phyloP scores from a whole-genome alignment of 2,329 filamentous ascomycete genomes.

The Ophiostoma sp. region DNA sequence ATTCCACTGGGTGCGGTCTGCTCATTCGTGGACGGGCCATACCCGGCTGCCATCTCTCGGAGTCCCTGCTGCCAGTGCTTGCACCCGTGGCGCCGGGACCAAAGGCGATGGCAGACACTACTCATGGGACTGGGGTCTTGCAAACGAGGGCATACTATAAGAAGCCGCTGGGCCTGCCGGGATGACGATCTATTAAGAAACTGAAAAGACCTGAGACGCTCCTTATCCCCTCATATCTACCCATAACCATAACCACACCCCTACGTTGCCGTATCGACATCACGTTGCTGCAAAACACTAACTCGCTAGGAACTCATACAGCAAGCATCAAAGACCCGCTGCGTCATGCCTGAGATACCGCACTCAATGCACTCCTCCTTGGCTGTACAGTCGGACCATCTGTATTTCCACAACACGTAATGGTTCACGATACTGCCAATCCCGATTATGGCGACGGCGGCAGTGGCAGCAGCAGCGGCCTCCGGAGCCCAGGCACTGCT shows the following conservation, averaged over 20 bases:
- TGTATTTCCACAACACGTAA: conserved; percentile 13
- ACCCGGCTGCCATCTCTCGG: conserved; percentile 23
- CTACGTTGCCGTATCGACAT: background rate
- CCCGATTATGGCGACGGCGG: background rate
- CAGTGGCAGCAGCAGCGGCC: background rate
- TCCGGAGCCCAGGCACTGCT: background rate
- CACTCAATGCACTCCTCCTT: conserved; percentile 16
- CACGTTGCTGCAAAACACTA: background rate
- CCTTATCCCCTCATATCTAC: too few species aligned
- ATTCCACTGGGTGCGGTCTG: background rate
- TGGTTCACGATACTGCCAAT: background rate
- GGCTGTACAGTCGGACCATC: conserved; percentile 12
- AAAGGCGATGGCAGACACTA: conserved; percentile 56
- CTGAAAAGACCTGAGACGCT: conserved; percentile 72
- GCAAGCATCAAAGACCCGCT: background rate
- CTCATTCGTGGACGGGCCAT: background rate
- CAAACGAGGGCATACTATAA: conserved; percentile 30
- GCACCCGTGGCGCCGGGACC: conserved; percentile 54
- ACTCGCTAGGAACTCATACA: background rate
- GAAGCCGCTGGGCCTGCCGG: conserved; percentile 48
- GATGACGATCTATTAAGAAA: conserved; percentile 50
- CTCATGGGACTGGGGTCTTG: conserved; percentile 12
- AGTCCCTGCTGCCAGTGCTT: conserved; percentile 30
- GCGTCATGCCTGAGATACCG: background rate
- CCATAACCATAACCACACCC: background rate